Evolutionary conservation across 805 yeast species (phyloP), one percentile per base, ranked within the genome.

Genomic region (Saccharomycopsis javanensis): DNA sequence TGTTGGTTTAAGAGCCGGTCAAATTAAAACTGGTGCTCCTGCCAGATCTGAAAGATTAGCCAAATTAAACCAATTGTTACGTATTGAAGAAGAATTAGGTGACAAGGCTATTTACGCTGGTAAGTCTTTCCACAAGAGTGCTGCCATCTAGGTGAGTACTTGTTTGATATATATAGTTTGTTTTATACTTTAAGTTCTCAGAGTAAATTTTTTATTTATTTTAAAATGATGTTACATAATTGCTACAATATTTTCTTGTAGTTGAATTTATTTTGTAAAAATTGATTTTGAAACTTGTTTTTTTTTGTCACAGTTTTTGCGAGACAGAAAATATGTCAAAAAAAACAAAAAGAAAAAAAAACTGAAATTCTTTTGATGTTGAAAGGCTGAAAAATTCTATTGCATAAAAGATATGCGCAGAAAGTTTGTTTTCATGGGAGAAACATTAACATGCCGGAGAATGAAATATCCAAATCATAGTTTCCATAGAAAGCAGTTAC

Each of bases 31-130:
- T 68, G 99, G 99, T 85, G 98, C 99, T 74, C 98, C 98, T 73
- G 96, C 97, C 68, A 91, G 99, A 82, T 88, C 97, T 67, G 99
- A 92, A 83, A 92, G 99, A 86, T 86, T 94, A 77, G 98, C 98
- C 75, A 92, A 92, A 82, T 85, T 86, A 76, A 92, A 92, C 91
- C 97, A 92, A 83, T 85, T 92, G 76, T 83, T 92, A 76, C 88
- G 98, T 81, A 92, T 92, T 71, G 98, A 94, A 83, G 96, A 92
- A 81, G 96, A 88, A 80, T 86, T 92, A 72, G 98, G 97, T 73
- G 91, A 82, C 86, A 89, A 90, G 83, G 97, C 97, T 65, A 71
- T 91, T 75, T 92, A 82, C 80, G 97, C 98, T 65, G 97, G 98
- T 75, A 80, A 79, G 71, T 77, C 87, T 76, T 91, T 92, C 92